These are phyloP conservation scores for Kingdonia uniflora DNA, from an alignment of 164 flowering plant genomes.

Conservation along the genomic window DNA sequence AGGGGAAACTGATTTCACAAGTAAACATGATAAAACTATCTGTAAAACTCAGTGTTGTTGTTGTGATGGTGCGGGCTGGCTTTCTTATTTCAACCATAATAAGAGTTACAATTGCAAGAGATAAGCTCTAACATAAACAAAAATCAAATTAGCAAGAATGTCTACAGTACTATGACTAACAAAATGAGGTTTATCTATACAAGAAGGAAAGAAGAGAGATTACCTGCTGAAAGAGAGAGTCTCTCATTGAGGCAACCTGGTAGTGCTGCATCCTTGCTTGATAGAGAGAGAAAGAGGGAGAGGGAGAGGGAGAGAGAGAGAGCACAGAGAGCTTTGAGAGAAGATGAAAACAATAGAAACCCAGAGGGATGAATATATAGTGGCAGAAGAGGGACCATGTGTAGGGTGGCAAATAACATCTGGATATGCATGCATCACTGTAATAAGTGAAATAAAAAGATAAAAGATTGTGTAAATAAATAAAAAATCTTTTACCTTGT, in stretches of 20 bases:
- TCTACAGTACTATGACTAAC: no score
- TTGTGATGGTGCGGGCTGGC: no score
- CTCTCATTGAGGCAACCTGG: slow-evolving; percentile 46
- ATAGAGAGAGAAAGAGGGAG: not conserved
- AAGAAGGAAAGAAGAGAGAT: not conserved
- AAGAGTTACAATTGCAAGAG: no score
- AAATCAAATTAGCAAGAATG: no score
- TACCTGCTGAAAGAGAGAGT: slow-evolving; percentile 71
- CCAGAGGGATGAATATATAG: slow-evolving; percentile 15
- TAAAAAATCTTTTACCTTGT: no score
- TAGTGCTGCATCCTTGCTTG: slow-evolving; percentile 30
- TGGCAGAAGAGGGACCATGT: not conserved
- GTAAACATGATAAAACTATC: no score
- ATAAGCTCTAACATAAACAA: no score
- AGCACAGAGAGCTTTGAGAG: not conserved
- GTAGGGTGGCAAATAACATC: not conserved
- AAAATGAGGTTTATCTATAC: no score
- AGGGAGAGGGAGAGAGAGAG: slow-evolving; percentile 1
- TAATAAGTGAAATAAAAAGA: not conserved
- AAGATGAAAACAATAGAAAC: not conserved
- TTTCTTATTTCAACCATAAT: no score
- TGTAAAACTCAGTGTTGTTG: no score
- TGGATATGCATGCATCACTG: slow-evolving; percentile 2
- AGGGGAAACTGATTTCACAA: no score
- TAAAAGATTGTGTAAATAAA: no score